Percentiles rank a stretch among this genome's conserved stretches.
Evolutionary conservation across 768 basidiomycete genomes (phyloP).

Genomic region (Hydnomerulius pinastri): DNA sequence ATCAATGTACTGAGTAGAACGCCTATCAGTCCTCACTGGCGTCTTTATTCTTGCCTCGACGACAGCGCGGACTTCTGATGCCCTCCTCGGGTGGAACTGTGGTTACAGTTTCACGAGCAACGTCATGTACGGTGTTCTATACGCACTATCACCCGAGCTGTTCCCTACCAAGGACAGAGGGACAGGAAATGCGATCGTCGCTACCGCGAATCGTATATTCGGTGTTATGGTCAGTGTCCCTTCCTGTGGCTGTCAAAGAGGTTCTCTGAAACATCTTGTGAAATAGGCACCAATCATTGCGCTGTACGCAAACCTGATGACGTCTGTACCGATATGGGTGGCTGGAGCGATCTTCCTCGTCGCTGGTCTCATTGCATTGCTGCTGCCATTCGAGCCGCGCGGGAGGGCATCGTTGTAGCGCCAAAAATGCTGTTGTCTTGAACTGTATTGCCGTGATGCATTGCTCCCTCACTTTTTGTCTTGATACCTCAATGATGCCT

Average conservation of each 20-base stretch:
- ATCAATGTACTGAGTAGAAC: background rate
- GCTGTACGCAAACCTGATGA: slow-evolving; percentile 47
- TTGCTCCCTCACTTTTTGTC: too few relatives aligned
- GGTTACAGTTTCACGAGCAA: slow-evolving; percentile 58
- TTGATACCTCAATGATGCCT: background rate
- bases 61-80: slow-evolving; percentile 52
- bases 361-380: slow-evolving; percentile 47
- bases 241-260: slow-evolving; percentile 5
- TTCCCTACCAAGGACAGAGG: slow-evolving; percentile 57
- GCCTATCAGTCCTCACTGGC: slow-evolving; percentile 47
- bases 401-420: slow-evolving; percentile 54
- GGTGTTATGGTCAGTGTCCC: slow-evolving; percentile 53
- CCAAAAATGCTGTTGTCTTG: too few relatives aligned
- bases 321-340: slow-evolving; percentile 56
- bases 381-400: slow-evolving; percentile 58
- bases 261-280: background rate
- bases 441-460: too few relatives aligned
- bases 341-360: slow-evolving; percentile 54
- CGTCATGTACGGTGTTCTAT: slow-evolving; percentile 55
- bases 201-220: slow-evolving; percentile 55
- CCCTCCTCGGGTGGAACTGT: slow-evolving; percentile 60
- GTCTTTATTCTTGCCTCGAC: slow-evolving; percentile 60
- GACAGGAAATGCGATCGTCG: slow-evolving; percentile 56
- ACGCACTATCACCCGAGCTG: slow-evolving; percentile 47
- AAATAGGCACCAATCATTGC: slow-evolving; percentile 52